These are phyloP conservation scores for Fraxinus sp. DNA, from an alignment of 305 asterid genomes.

Conservation along the genomic window DNA sequence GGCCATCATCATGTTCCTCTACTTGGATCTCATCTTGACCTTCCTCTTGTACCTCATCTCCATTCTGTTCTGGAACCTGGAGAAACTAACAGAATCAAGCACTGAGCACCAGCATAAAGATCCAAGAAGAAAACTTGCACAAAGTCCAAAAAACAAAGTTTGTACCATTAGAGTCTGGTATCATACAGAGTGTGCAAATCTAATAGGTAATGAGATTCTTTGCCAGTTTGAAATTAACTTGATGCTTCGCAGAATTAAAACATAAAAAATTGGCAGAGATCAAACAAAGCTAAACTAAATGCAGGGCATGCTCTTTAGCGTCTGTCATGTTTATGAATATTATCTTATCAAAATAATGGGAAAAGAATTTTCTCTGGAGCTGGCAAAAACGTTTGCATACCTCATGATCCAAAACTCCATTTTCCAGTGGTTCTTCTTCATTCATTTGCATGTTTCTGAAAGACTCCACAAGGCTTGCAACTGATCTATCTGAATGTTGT, in stretches of 20 bases:
- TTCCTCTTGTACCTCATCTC: slow-evolving; percentile 48
- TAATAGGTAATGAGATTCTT: background rate
- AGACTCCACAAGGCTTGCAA: slow-evolving; percentile 77
- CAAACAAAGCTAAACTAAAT: background rate
- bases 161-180: background rate
- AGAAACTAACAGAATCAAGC: background rate
- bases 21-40: slow-evolving; percentile 40
- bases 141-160: slow-evolving; percentile 2
- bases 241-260: background rate
- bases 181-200: slow-evolving; percentile 5
- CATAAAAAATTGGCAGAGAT: background rate
- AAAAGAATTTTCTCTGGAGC: background rate
- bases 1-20: slow-evolving; percentile 55
- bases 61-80: slow-evolving; percentile 38
- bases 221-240: slow-evolving; percentile 3
- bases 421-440: slow-evolving; percentile 44
- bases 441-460: slow-evolving; percentile 75
- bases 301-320: background rate
- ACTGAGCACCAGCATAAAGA: slow-evolving; percentile 1
- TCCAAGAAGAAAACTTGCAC: slow-evolving; percentile 7
- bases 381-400: background rate
- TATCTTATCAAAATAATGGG: background rate
- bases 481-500: slow-evolving; percentile 65
- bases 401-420: background rate
- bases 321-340: background rate